Evolutionary conservation across 1,139 yeast species (phyloP).

Genomic region (Magnusiomyces ingens): DNA sequence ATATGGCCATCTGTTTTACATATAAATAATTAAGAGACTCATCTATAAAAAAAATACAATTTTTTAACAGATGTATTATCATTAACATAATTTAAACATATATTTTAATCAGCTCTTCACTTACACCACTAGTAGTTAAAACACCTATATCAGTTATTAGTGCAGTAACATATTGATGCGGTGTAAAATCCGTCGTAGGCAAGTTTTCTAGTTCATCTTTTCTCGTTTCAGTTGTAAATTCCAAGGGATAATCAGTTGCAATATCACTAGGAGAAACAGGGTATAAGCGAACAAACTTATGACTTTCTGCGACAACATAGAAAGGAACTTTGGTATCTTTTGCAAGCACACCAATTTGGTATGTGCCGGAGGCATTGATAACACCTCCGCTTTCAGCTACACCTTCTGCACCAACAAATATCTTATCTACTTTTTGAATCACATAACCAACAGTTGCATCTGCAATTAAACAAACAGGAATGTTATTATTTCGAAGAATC

Average conservation of each 20-base stretch:
- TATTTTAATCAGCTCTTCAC: slow-evolving; percentile 94
- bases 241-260: slow-evolving; percentile 48
- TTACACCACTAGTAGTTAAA: slow-evolving; percentile 92
- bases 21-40: too few relatives aligned
- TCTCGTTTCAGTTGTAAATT: slow-evolving; percentile 29
- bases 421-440: slow-evolving; percentile 85
- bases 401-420: slow-evolving; percentile 97
- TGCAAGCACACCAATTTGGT: slow-evolving; percentile 91
- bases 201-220: slow-evolving; percentile 29
- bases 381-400: slow-evolving; percentile 99
- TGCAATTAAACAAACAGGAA: slow-evolving; percentile 86
- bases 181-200: slow-evolving; percentile 81
- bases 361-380: slow-evolving; percentile 90
- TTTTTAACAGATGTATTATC: too few relatives aligned
- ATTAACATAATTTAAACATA: slow-evolving; percentile 61
- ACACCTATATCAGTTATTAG: slow-evolving; percentile 95
- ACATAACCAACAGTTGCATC: slow-evolving; percentile 94
- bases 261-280: slow-evolving; percentile 92
- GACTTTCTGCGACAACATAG: slow-evolving; percentile 89
- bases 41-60: too few relatives aligned
- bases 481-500: slow-evolving; percentile 60
- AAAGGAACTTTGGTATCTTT: slow-evolving; percentile 86
- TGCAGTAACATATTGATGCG: slow-evolving; percentile 93
- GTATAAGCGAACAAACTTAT: slow-evolving; percentile 92
- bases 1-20: too few relatives aligned